Conservation (phyloP, 2,329 filamentous ascomycete species). For the Trichoderma sp. region DNA sequence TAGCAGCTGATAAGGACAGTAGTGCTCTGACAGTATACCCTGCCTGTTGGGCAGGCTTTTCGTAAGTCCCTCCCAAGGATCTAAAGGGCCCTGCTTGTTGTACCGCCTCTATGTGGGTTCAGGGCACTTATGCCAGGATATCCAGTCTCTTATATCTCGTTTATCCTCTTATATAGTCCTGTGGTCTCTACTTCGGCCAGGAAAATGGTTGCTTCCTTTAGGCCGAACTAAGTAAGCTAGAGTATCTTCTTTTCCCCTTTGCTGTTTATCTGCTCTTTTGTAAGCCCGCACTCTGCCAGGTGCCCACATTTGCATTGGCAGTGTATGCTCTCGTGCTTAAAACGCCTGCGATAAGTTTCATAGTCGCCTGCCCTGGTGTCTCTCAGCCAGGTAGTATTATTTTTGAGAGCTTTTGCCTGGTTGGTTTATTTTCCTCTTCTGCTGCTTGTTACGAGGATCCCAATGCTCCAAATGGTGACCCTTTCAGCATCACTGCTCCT, state of each 20-base stretch:
- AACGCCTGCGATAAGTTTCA: too few species aligned
- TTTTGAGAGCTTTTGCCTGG: too few species aligned
- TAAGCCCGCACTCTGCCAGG: not conserved
- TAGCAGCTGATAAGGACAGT: not conserved
- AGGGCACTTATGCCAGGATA: not conserved
- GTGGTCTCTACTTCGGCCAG: not conserved
- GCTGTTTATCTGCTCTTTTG: not conserved
- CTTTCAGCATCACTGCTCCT: not conserved
- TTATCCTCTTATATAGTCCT: not conserved
- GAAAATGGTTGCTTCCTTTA: not conserved
- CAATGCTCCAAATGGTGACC: not conserved
- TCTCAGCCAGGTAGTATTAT: too few species aligned
- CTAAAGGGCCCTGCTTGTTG: too few species aligned
- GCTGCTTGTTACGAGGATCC: not conserved
- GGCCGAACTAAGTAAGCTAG: not conserved
- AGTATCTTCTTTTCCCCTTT: not conserved
- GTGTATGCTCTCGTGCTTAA: too few species aligned
- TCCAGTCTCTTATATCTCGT: not conserved
- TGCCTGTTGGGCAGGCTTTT: too few species aligned
- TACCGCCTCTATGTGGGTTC: not conserved
- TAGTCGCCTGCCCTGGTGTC: too few species aligned
- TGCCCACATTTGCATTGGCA: too few species aligned
- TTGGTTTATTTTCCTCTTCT: too few species aligned
- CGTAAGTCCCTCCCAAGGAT: too few species aligned
- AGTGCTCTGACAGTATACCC: too few species aligned